Evolutionary conservation across 306 rosid species (phyloP).

Genomic region (Trifolium fragiferum): DNA sequence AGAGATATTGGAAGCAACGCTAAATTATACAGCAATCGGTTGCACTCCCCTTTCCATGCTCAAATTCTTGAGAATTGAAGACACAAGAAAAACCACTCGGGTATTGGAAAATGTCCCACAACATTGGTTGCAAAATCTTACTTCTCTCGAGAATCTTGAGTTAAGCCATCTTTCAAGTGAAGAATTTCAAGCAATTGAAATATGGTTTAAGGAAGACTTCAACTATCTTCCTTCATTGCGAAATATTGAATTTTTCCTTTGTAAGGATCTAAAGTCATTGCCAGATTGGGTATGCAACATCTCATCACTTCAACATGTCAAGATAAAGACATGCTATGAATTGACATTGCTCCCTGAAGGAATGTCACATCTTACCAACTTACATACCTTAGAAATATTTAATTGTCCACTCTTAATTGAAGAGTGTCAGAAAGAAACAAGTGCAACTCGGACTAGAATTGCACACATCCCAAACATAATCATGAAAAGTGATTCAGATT

Average conservation of each 20-base stretch:
- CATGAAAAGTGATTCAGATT: too few species aligned
- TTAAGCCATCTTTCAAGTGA: not conserved
- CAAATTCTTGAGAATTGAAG: not conserved
- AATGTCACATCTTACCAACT: not conserved
- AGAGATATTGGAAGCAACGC: not conserved
- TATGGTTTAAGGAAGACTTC: not conserved
- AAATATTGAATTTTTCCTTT: too few species aligned
- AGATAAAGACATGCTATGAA: rapidly evolving
- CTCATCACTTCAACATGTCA: not conserved
- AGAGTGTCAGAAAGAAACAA: not conserved
- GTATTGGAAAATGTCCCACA: not conserved
- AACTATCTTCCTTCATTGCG: not conserved
- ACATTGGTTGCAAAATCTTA: not conserved
- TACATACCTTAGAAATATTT: not conserved
- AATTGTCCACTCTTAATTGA: not conserved
- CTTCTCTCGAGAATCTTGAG: not conserved
- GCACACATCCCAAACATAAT: not conserved
- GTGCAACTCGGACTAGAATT: too few species aligned
- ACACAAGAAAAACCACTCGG: too few species aligned
- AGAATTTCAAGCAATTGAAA: not conserved
- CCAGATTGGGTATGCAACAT: not conserved
- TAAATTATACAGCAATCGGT: too few species aligned
- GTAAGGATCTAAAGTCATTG: not conserved
- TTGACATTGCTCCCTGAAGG: not conserved
- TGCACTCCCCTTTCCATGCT: not conserved